Conservation (phyloP, 768 basidiomycete genomes). For the Lanmaoa rubissima region DNA sequence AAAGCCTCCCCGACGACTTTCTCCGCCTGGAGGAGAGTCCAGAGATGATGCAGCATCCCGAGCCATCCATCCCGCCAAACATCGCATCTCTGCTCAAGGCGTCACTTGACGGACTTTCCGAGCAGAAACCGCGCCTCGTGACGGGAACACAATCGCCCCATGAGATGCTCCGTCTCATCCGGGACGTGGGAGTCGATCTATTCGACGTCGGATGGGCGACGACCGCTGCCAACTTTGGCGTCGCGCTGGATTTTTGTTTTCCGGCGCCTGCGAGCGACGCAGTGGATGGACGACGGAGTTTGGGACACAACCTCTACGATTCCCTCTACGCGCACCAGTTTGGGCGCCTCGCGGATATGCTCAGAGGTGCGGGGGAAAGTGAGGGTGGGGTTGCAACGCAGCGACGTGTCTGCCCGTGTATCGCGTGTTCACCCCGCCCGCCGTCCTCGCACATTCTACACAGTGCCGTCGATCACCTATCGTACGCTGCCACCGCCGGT, state of each 20-base stretch:
- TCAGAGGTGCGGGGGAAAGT: conserved; percentile 21
- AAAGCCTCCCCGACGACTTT: conserved; percentile 9
- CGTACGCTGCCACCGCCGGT: conserved; percentile 5
- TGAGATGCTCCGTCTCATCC: conserved; percentile 66
- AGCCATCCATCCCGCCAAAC: neutral
- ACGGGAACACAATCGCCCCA: conserved; percentile 63
- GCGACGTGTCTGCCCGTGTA: conserved; percentile 44
- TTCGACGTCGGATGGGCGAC: conserved; percentile 77
- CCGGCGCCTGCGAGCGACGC: conserved; percentile 37
- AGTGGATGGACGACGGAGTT: neutral
- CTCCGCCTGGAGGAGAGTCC: conserved; percentile 16
- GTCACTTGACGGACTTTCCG: conserved; percentile 56
- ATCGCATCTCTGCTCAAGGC: conserved; percentile 48
- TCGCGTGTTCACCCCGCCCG: conserved; percentile 51
- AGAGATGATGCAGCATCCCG: conserved; percentile 16
- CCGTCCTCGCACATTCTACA: conserved; percentile 42
- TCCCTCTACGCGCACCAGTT: conserved; percentile 60
- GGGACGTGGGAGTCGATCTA: conserved; percentile 66
- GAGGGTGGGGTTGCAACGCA: neutral
- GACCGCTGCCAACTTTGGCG: conserved; percentile 61
- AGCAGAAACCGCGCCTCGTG: conserved; percentile 60
- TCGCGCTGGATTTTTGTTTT: conserved; percentile 79
- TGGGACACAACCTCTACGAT: conserved; percentile 78
- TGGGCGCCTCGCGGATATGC: conserved; percentile 43
- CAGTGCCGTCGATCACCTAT: conserved; percentile 39